Evolutionary conservation across 2,329 filamentous ascomycete species (phyloP).

Genomic region (Penicillium sp.): DNA sequence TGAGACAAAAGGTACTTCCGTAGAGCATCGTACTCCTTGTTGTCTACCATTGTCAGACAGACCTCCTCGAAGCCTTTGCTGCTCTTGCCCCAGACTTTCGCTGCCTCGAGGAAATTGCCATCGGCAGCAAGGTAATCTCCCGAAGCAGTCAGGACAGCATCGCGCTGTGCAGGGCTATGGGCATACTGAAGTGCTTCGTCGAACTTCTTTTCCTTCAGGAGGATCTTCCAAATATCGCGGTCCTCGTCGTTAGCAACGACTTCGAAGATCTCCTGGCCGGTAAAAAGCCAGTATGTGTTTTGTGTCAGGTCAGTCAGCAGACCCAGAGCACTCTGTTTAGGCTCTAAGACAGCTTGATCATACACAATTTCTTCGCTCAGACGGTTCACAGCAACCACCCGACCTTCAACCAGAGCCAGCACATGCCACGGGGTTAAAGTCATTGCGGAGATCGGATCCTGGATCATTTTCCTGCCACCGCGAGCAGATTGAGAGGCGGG

Average conservation of each 20-base stretch:
- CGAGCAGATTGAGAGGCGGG: slow-evolving; percentile 62
- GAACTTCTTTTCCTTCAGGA: slow-evolving; percentile 81
- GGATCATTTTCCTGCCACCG: slow-evolving; percentile 60
- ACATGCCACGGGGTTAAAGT: slow-evolving; percentile 93
- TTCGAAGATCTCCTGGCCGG: slow-evolving; percentile 84
- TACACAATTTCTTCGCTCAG: slow-evolving; percentile 82
- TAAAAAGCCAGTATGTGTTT: slow-evolving; percentile 97
- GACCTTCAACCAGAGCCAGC: slow-evolving; percentile 72
- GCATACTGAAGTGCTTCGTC: slow-evolving; percentile 84
- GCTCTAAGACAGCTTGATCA: slow-evolving; percentile 78
- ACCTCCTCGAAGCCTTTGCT: slow-evolving; percentile 97
- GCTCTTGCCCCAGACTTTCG: slow-evolving; percentile 85
- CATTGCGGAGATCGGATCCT: slow-evolving; percentile 73
- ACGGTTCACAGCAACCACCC: slow-evolving; percentile 79
- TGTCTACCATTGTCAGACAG: slow-evolving; percentile 83
- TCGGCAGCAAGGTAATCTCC: slow-evolving; percentile 82
- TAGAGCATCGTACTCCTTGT: slow-evolving; percentile 81
- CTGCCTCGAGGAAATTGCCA: slow-evolving; percentile 78
- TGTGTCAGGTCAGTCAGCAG: slow-evolving; percentile 87
- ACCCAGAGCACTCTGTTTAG: slow-evolving; percentile 73
- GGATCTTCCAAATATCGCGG: slow-evolving; percentile 89
- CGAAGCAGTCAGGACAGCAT: slow-evolving; percentile 85
- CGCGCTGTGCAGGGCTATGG: slow-evolving; percentile 72
- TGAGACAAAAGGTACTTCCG: slow-evolving; percentile 86
- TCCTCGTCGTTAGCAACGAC: slow-evolving; percentile 87